Percentiles rank a stretch among this genome's conserved stretches.
These are phyloP conservation scores for Physaria fendleri DNA, from an alignment of 345 rosid species.

Conservation along the genomic window DNA sequence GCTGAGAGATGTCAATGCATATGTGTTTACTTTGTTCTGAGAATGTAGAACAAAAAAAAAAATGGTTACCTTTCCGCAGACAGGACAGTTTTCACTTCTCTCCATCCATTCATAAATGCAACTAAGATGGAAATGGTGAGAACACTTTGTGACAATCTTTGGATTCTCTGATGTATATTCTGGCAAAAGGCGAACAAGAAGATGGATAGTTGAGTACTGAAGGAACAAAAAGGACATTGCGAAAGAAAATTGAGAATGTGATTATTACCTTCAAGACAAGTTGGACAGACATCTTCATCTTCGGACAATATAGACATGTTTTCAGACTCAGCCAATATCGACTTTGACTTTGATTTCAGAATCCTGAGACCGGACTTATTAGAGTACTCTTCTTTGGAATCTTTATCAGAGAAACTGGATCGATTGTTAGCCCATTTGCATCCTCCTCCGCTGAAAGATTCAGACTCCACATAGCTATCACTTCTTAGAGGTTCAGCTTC, in stretches of 20 bases:
- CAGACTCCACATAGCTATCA: slow-evolving; percentile 49
- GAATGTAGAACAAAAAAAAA: not conserved
- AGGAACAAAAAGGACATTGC: not conserved
- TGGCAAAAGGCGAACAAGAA: slow-evolving; percentile 34
- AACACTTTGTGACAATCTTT: slow-evolving; percentile 82
- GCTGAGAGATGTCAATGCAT: not conserved
- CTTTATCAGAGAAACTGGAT: slow-evolving; percentile 47
- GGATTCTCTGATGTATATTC: slow-evolving; percentile 94
- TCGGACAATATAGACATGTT: slow-evolving; percentile 53
- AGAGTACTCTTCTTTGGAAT: slow-evolving; percentile 48
- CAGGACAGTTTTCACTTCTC: slow-evolving; percentile 96
- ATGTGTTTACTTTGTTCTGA: not conserved
- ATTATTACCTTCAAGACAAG: slow-evolving; percentile 84
- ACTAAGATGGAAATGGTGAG: slow-evolving; percentile 95
- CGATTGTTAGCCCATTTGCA: slow-evolving; percentile 51
- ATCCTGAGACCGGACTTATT: slow-evolving; percentile 52
- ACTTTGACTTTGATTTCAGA: slow-evolving; percentile 50
- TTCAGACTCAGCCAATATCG: slow-evolving; percentile 39
- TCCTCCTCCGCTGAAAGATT: slow-evolving; percentile 44
- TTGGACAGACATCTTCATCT: slow-evolving; percentile 93
- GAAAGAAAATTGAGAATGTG: not conserved
- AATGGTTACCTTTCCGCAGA: slow-evolving; percentile 84
- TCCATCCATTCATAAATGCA: slow-evolving; percentile 99
- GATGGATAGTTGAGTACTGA: not conserved
- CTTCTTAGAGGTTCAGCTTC: slow-evolving; percentile 78